Percentiles rank a stretch among this genome's conserved stretches.
Evolutionary conservation across 2,329 filamentous ascomycete species (phyloP).

Genomic region (Cercospora sesami): DNA sequence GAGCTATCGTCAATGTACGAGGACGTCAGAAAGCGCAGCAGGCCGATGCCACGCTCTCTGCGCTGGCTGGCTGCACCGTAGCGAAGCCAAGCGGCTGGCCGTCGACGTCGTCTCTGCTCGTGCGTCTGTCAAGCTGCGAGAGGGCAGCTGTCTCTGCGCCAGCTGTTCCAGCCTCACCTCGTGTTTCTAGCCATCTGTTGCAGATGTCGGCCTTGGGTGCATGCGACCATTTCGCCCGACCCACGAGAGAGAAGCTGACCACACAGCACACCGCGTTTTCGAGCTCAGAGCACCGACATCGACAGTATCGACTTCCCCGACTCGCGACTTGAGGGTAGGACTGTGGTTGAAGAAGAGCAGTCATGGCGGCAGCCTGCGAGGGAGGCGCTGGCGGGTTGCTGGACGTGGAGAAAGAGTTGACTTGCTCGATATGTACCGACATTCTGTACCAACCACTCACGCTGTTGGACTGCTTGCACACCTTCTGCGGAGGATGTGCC

Average conservation of each 20-base stretch:
- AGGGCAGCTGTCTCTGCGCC: background rate
- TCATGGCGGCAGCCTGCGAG: constrained; percentile 15
- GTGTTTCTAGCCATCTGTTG: background rate
- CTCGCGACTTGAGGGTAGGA: background rate
- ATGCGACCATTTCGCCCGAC: too few species aligned
- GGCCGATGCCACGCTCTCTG: constrained; percentile 7
- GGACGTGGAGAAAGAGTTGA: constrained; percentile 90
- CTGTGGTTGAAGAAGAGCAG: background rate
- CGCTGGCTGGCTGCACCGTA: constrained; percentile 6
- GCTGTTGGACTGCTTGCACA: constrained; percentile 50
- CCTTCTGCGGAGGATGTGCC: constrained; percentile 91
- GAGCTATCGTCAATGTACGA: background rate
- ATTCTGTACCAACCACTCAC: constrained; percentile 47
- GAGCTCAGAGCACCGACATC: background rate
- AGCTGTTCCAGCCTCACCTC: background rate
- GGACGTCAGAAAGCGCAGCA: background rate
- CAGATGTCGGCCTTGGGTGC: background rate
- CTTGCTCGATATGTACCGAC: constrained; percentile 96
- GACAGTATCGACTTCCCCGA: background rate
- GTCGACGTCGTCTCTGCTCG: background rate
- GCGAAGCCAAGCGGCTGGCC: constrained; percentile 3
- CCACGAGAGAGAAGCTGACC: background rate
- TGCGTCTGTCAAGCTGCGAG: background rate
- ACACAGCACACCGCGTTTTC: constrained; percentile 9
- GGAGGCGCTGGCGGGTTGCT: constrained; percentile 24